Evolutionary conservation across 345 rosid genomes (phyloP).

Genomic region (Odontarrhena argentea): DNA sequence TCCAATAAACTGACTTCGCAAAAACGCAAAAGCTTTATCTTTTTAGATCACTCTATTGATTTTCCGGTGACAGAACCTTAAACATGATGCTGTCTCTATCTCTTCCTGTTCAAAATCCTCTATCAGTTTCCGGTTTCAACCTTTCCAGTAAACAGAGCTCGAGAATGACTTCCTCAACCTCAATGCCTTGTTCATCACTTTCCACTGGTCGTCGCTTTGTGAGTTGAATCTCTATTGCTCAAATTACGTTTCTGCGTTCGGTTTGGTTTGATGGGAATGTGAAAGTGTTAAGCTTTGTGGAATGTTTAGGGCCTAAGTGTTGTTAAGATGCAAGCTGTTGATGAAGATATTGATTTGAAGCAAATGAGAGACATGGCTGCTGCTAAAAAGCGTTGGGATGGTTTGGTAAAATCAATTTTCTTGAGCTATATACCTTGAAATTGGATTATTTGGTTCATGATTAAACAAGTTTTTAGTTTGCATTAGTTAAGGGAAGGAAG

Average conservation of each 20-base stretch:
- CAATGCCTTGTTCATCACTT: conserved; percentile 17
- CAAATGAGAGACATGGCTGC: conserved; percentile 93
- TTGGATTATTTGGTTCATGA: conserved; percentile 1
- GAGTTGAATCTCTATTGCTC: conserved; percentile 37
- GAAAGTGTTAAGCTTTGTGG: conserved; percentile 8
- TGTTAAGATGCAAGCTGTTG: conserved; percentile 61
- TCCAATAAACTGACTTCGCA: conserved; percentile 23
- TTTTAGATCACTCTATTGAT: conserved; percentile 3
- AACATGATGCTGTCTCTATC: conserved; percentile 37
- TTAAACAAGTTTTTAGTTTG: not conserved
- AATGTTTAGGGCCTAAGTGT: conserved; percentile 46
- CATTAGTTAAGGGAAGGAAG: conserved; percentile 76
- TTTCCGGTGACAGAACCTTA: not conserved
- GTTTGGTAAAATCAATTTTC: conserved; percentile 54
- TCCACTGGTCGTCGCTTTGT: conserved; percentile 32
- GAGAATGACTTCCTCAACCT: conserved; percentile 22
- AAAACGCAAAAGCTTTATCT: conserved; percentile 16
- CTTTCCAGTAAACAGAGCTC: conserved; percentile 21
- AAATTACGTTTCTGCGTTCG: conserved; percentile 6
- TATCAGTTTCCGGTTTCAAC: conserved; percentile 31
- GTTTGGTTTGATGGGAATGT: conserved; percentile 21
- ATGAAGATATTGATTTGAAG: conserved; percentile 75
- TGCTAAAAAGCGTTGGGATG: conserved; percentile 94
- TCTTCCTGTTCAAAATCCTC: conserved; percentile 38
- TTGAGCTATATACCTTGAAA: not conserved